Conservation (phyloP, 331 rosid genomes). For the Pyracantha coccinea region DNA sequence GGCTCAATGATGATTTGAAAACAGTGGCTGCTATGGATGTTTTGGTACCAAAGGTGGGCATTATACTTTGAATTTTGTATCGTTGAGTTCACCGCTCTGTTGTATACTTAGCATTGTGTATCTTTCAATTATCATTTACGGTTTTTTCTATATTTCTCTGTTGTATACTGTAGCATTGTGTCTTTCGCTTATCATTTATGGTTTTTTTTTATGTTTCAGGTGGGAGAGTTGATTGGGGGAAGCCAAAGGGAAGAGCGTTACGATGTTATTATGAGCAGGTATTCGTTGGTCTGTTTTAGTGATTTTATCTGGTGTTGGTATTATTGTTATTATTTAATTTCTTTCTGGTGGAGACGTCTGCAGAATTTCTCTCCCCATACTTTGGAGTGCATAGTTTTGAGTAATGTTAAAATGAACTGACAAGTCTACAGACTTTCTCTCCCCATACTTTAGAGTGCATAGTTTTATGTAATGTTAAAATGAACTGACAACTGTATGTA, state of each 20-base stretch:
- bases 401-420: background rate
- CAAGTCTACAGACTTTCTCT: background rate
- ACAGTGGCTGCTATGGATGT: conserved; percentile 99
- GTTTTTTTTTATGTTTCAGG: conserved; percentile 36
- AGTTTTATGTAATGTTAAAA: background rate
- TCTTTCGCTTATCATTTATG: background rate
- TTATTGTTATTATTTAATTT: background rate
- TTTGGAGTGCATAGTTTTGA: background rate
- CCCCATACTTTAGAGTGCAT: background rate
- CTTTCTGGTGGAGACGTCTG: background rate
- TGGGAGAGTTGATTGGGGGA: conserved; percentile 88
- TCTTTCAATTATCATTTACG: no score
- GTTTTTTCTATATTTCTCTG: no score
- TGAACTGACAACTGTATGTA: background rate
- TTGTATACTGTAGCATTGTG: background rate
- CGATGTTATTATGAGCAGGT: conserved; percentile 66
- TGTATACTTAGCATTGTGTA: background rate
- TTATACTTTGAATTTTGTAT: background rate
- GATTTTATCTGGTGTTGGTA: background rate
- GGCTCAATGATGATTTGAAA: conserved; percentile 75
- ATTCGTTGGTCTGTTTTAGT: background rate
- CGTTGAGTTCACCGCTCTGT: background rate
- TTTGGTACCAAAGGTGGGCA: conserved; percentile 84
- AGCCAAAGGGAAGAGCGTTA: conserved; percentile 90
- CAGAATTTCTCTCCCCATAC: background rate